Conservation (phyloP, 371 early-diverging fungal species). For the Capillidium heterosporum region DNA sequence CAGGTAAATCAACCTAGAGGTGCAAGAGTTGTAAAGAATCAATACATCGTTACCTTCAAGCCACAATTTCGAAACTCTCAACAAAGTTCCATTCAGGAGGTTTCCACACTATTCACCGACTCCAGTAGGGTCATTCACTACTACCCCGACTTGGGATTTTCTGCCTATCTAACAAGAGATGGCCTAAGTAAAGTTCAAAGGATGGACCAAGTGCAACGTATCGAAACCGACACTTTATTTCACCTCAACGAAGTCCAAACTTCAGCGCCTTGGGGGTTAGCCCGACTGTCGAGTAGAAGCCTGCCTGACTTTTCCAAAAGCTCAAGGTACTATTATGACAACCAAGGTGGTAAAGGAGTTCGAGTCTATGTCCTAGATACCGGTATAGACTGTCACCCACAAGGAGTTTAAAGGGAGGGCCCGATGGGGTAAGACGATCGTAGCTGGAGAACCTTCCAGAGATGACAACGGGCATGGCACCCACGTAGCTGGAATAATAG, state of each 20-base stretch:
- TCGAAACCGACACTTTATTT: conserved; percentile 74
- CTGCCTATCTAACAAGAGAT: background rate
- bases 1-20: too few relatives aligned
- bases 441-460: conserved; percentile 19
- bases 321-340: conserved; percentile 8
- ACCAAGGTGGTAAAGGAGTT: conserved; percentile 21
- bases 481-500: conserved; percentile 52
- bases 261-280: conserved; percentile 76
- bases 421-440: conserved; percentile 25
- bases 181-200: background rate
- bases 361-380: conserved; percentile 35
- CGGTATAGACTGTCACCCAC: conserved; percentile 36
- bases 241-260: conserved; percentile 43
- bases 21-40: background rate
- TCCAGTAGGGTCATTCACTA: background rate
- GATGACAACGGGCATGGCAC: conserved; percentile 55
- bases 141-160: background rate
- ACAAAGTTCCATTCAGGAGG: background rate
- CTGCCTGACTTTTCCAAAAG: background rate
- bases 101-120: background rate
- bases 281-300: conserved; percentile 56
- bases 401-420: conserved; percentile 50
- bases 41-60: background rate
- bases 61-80: background rate
- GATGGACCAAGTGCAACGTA: conserved; percentile 1